Base-by-base conservation (phyloP, 2,329 filamentous ascomycete species). In the Nigrograna mackinnonii region DNA sequence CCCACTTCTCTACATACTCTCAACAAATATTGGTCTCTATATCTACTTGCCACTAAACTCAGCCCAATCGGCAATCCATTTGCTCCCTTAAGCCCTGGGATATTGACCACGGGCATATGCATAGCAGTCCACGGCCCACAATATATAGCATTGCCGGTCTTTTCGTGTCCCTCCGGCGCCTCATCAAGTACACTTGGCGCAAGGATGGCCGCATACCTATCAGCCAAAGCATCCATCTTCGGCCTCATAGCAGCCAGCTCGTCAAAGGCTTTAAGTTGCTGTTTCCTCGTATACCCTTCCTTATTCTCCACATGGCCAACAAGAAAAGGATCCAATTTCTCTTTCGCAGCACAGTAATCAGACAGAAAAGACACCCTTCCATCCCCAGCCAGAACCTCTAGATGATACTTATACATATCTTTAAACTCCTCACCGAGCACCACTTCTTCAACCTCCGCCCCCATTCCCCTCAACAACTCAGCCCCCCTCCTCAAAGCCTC, bases 31-130 rank as follows among this genome's bases (percentile, higher is more conserved):
- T 59, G 52, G 24, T 68, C 57, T 33, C 53, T 49, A 44, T 64
- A 66, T 20, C 63, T 42, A 1, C 73, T 67, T 1, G 69, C 70
- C 0, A 82, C 74, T 2, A 82, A 54, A 0, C 77, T 79, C 16
- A 83, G 51, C 0, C 84, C 84, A 26, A 87, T 73, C 0, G 84
- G 84, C 72, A 87, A 63, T 0, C 71, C 75, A 44, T 78, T 72
- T 21, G 70, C 69, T 0, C 84, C 83, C 22, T 71, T 63, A 50
- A 87, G 86, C 0, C 82, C 83, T 0, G 83, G 82, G 0, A 87
- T 61, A 45, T 86, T 86, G n/a, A 86, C 63, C 0, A 82, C 79
- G 0, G 84, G 84, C 1, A 74, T 78, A 47, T 87, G 83, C 12
- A 86, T 62, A 22, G 80, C 77, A 18, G 79, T 80, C 79, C 78